A percentile compares a stretch with the other conserved stretches of the same genome.
These are phyloP conservation scores for Primulina tabacum DNA, from an alignment of 257 asterid genomes.

Conservation along the genomic window DNA sequence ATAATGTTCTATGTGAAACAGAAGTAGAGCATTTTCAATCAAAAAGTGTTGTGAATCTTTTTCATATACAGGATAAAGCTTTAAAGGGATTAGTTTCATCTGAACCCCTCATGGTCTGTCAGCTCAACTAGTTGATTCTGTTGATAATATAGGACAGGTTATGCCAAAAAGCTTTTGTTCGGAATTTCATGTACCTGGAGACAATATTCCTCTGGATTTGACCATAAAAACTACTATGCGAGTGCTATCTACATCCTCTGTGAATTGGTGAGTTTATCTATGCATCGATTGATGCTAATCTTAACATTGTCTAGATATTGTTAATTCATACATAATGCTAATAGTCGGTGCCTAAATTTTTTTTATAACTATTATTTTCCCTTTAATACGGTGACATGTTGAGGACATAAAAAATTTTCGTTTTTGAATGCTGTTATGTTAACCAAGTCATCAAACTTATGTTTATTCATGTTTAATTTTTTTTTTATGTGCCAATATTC, in stretches of 20 bases:
- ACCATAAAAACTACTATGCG: conserved; percentile 78
- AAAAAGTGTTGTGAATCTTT: conserved; percentile 20
- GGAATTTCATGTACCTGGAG: conserved; percentile 56
- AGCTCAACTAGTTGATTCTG: conserved; percentile 36
- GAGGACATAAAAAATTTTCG: not conserved
- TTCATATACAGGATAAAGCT: conserved; percentile 63
- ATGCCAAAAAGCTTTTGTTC: conserved; percentile 38
- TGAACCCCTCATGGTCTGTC: conserved; percentile 47
- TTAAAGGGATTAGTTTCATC: conserved; percentile 70
- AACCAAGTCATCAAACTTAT: not conserved
- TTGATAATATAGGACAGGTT: conserved; percentile 32
- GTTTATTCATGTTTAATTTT: not conserved
- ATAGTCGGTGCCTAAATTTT: not conserved
- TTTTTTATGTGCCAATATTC: not conserved
- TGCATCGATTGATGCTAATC: conserved; percentile 15
- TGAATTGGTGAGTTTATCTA: conserved; percentile 61
- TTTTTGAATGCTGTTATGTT: conserved; percentile 9
- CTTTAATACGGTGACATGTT: conserved; percentile 11
- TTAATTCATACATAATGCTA: conserved; percentile 8
- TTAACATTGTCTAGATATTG: conserved; percentile 2
- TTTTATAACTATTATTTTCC: not conserved
- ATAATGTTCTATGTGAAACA: conserved; percentile 10
- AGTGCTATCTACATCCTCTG: conserved; percentile 61
- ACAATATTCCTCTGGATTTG: conserved; percentile 73
- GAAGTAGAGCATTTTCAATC: conserved; percentile 22